phyloP scores from a whole-genome alignment of 169 alveolate genomes.

The Cryptosporidium tyzzeri region DNA sequence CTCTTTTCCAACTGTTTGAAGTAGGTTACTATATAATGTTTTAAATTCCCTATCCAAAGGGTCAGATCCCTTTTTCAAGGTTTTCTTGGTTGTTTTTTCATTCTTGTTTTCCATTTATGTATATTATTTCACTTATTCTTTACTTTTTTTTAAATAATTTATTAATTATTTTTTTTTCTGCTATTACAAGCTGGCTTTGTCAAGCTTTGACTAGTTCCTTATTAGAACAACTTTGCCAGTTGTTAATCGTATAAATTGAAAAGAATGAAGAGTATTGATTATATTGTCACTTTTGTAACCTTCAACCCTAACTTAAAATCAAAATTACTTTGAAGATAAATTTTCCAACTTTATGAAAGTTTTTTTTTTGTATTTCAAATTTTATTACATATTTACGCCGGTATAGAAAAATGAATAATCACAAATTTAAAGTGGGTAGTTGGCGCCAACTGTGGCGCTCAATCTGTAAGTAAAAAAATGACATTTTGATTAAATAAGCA shows the following conservation, averaged over 20 bases:
- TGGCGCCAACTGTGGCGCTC: not conserved
- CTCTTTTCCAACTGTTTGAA: constrained; percentile 39
- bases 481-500: not conserved
- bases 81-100: not conserved
- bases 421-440: not conserved
- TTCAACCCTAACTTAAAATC: no score
- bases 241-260: no score
- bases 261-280: not conserved
- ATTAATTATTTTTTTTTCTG: not conserved
- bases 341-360: not conserved
- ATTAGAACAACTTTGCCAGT: not conserved
- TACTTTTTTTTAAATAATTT: not conserved
- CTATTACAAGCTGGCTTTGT: not conserved
- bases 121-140: not conserved
- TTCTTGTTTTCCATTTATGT: constrained; percentile 8
- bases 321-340: not conserved
- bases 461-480: not conserved
- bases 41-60: constrained; percentile 37
- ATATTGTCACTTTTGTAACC: not conserved
- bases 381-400: not conserved
- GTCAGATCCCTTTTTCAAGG: constrained; percentile 12
- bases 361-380: not conserved
- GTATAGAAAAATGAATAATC: not conserved
- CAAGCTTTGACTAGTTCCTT: not conserved
- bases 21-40: constrained; percentile 12